Conservation (phyloP, 768 basidiomycete species). For the Pleurotus eryngii region DNA sequence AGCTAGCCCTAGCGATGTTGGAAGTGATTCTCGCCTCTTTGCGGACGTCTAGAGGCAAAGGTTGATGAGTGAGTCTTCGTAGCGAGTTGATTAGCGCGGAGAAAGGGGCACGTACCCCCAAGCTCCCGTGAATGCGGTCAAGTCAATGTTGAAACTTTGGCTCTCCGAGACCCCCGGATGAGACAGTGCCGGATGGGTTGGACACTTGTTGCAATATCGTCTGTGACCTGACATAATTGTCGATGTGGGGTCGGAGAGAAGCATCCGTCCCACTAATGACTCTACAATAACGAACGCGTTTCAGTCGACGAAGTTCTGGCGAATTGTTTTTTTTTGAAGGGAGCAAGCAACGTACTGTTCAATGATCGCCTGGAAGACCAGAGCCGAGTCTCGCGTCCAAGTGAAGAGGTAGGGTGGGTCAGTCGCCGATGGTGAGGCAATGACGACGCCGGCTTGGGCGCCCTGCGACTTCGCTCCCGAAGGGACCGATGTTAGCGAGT, state of each 20-base stretch:
- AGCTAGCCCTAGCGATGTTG: background rate
- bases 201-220: slow-evolving; percentile 52
- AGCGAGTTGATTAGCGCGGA: too few species aligned
- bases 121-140: slow-evolving; percentile 52
- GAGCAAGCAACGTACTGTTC: slow-evolving; percentile 30
- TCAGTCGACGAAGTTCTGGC: background rate
- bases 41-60: slow-evolving; percentile 40
- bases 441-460: slow-evolving; percentile 44
- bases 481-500: slow-evolving; percentile 60
- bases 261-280: slow-evolving; percentile 28
- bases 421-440: slow-evolving; percentile 44
- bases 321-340: background rate
- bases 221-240: slow-evolving; percentile 53
- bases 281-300: slow-evolving; percentile 22
- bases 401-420: slow-evolving; percentile 60
- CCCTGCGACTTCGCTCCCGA: slow-evolving; percentile 42
- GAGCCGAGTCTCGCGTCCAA: slow-evolving; percentile 69
- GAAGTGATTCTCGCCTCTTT: slow-evolving; percentile 39
- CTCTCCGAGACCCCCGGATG: slow-evolving; percentile 67
- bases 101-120: slow-evolving; percentile 35
- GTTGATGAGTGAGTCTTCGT: background rate
- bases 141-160: slow-evolving; percentile 69
- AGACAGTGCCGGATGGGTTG: slow-evolving; percentile 63
- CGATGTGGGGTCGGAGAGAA: slow-evolving; percentile 45
- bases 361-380: slow-evolving; percentile 52